phyloP scores from a whole-genome alignment of 2,329 filamentous ascomycete genomes.

The Endothia cerciana region DNA sequence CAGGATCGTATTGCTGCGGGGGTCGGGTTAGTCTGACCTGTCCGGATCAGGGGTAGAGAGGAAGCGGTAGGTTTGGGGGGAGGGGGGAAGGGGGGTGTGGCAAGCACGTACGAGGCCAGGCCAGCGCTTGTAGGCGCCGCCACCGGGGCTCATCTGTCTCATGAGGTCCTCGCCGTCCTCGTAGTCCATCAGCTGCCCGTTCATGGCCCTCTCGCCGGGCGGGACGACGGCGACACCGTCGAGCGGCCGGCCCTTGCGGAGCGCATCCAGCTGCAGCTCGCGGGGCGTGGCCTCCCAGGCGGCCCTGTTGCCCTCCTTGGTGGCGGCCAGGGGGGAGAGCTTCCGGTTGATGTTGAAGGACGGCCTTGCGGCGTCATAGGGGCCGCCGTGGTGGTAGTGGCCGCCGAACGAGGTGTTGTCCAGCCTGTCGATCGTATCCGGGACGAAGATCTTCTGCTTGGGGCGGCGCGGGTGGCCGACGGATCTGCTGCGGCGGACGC shows the following conservation, averaged over 20 bases:
- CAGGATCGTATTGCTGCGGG: constrained; percentile 66
- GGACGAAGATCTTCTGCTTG: constrained; percentile 34
- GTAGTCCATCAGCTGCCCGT: constrained; percentile 75
- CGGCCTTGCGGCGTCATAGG: constrained; percentile 81
- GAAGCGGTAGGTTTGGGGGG: too few species aligned
- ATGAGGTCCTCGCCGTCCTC: constrained; percentile 87
- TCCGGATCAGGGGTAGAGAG: not conserved
- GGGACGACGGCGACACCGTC: constrained; percentile 81
- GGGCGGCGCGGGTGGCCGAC: constrained; percentile 63
- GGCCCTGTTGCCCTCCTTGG: constrained; percentile 72
- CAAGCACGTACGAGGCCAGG: constrained; percentile 67
- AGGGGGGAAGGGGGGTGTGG: not conserved
- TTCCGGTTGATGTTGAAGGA: constrained; percentile 69
- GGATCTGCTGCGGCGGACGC: constrained; percentile 38
- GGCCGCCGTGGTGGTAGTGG: constrained; percentile 86
- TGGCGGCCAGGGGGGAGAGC: constrained; percentile 75
- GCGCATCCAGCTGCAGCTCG: constrained; percentile 75
- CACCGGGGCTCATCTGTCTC: constrained; percentile 68
- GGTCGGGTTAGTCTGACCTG: not conserved
- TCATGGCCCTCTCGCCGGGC: constrained; percentile 68
- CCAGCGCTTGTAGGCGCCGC: constrained; percentile 79
- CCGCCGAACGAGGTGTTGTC: constrained; percentile 66
- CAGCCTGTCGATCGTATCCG: constrained; percentile 81
- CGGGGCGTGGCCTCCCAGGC: constrained; percentile 79
- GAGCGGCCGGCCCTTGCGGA: constrained; percentile 75